A percentile compares a stretch with the other conserved stretches of the same genome.
These are phyloP conservation scores for Phoma sp. DNA, from an alignment of 2,329 filamentous ascomycete species.

Conservation along the genomic window DNA sequence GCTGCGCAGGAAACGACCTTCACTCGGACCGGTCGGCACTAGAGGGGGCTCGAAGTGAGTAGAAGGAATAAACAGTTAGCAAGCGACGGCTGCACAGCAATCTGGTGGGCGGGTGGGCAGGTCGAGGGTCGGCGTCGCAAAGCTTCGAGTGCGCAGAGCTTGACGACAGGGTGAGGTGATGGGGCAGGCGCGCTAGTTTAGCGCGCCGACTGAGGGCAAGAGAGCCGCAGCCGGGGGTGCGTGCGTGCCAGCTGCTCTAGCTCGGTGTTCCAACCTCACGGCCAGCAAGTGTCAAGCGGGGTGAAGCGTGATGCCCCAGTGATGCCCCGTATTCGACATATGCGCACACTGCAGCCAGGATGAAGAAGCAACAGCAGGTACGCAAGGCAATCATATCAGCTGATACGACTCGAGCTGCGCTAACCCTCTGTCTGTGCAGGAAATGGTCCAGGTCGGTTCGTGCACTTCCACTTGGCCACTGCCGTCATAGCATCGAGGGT, in stretches of 20 bases:
- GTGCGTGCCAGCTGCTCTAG: conserved; percentile 12
- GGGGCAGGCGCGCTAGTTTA: conserved; percentile 6
- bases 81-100: background rate
- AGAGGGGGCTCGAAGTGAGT: background rate
- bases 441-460: conserved; percentile 99
- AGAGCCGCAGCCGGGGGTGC: conserved; percentile 9
- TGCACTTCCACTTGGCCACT: conserved; percentile 45
- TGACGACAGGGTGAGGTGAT: conserved; percentile 9
- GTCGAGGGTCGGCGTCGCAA: background rate
- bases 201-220: conserved; percentile 4
- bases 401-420: no score
- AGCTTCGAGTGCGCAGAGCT: conserved; percentile 8
- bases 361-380: conserved; percentile 53
- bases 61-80: background rate
- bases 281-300: conserved; percentile 13
- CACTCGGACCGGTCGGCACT: background rate
- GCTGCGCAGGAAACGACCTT: background rate
- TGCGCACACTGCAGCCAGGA: conserved; percentile 38
- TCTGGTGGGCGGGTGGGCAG: background rate
- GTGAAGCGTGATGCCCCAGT: no score
- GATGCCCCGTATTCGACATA: conserved; percentile 42
- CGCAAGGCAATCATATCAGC: no score
- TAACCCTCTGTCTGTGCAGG: conserved; percentile 62
- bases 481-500: conserved; percentile 35
- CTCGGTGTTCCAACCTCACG: conserved; percentile 6